A percentile compares a stretch with the other conserved stretches of the same genome.
These are phyloP conservation scores for Gryganskiella cystojenkinii DNA, from an alignment of 192 early-diverging fungal genomes.

Conservation along the genomic window DNA sequence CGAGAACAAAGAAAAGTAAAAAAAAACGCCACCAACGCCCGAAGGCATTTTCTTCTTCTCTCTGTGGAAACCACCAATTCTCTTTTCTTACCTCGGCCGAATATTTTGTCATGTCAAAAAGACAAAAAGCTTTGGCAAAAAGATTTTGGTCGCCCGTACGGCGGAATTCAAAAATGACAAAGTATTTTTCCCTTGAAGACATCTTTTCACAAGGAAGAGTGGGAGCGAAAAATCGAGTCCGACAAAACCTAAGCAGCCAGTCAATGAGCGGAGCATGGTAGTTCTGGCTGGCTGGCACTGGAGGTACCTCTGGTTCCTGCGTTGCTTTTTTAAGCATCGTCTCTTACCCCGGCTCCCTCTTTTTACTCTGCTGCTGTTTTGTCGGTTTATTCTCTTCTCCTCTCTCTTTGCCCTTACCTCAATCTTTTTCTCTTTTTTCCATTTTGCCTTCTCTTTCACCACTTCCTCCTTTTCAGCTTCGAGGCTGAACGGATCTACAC, in stretches of 20 bases:
- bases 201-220: no score
- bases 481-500: background rate
- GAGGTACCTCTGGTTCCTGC: no score
- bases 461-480: background rate
- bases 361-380: background rate
- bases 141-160: background rate
- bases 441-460: background rate
- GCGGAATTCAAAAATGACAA: background rate
- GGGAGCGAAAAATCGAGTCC: no score
- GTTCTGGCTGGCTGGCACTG: no score
- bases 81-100: no score
- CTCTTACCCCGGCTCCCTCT: background rate
- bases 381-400: background rate
- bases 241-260: no score
- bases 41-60: no score
- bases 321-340: background rate
- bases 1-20: background rate
- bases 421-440: background rate
- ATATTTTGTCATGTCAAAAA: no score
- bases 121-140: no score
- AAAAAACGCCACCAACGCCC: background rate
- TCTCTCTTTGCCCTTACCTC: background rate
- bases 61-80: no score
- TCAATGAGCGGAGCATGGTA: no score
- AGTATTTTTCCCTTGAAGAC: no score